A percentile compares a stretch with the other conserved stretches of the same genome.
These are phyloP conservation scores for Salix suchowensis DNA, from an alignment of 345 rosid genomes.

Conservation along the genomic window DNA sequence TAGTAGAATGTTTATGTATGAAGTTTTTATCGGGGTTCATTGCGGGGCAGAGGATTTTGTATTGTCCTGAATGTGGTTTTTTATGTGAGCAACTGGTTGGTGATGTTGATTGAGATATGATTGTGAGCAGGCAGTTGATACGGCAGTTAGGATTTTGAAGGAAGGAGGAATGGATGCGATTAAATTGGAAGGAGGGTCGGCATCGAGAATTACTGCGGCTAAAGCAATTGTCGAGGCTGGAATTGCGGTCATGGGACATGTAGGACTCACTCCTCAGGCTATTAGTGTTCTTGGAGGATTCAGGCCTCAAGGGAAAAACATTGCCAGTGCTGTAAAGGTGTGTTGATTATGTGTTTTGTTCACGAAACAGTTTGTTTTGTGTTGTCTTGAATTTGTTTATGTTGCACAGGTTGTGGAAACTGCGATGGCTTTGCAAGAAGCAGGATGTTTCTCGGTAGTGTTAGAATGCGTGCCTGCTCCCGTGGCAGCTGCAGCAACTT, in stretches of 20 bases:
- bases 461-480: slow-evolving; percentile 87
- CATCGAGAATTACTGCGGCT: slow-evolving; percentile 75
- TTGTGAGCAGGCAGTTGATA: slow-evolving; percentile 76
- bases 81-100: slow-evolving; percentile 7
- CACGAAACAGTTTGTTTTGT: neutral
- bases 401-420: slow-evolving; percentile 79
- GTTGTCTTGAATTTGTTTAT: slow-evolving; percentile 8
- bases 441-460: slow-evolving; percentile 87
- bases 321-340: slow-evolving; percentile 82
- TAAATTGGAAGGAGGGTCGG: slow-evolving; percentile 85
- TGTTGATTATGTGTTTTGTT: neutral
- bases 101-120: slow-evolving; percentile 23
- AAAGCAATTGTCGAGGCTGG: slow-evolving; percentile 90
- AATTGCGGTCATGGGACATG: slow-evolving; percentile 94
- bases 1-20: neutral
- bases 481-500: slow-evolving; percentile 88
- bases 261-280: slow-evolving; percentile 94
- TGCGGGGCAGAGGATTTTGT: neutral
- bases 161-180: slow-evolving; percentile 96
- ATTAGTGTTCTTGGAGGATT: slow-evolving; percentile 96
- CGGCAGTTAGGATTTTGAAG: slow-evolving; percentile 71
- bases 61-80: neutral
- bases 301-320: slow-evolving; percentile 82
- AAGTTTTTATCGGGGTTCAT: neutral
- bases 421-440: slow-evolving; percentile 87